Conservation (phyloP, 2,329 filamentous ascomycete genomes). For the Colletotrichum scovillei region DNA sequence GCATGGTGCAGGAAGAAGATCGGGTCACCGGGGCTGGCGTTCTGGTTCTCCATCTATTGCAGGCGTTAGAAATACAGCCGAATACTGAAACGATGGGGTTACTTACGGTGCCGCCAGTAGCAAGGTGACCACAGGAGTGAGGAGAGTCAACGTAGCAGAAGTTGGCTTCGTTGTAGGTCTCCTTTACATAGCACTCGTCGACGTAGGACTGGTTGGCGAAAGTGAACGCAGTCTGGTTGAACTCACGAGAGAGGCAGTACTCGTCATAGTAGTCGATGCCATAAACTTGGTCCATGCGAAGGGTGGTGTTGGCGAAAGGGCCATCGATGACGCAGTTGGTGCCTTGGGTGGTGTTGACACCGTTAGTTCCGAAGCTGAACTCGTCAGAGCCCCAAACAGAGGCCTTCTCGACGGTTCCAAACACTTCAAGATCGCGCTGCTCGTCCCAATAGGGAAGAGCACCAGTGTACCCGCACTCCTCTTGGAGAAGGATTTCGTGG, state of each 20-base stretch:
- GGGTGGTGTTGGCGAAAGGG: conserved; percentile 38
- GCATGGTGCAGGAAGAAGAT: conserved; percentile 28
- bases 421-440: conserved; percentile 39
- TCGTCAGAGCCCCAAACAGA: conserved; percentile 23
- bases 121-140: conserved; percentile 19
- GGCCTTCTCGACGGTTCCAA: conserved; percentile 40
- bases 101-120: conserved; percentile 16
- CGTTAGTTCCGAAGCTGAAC: conserved; percentile 46
- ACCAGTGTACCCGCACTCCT: conserved; percentile 46
- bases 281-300: conserved; percentile 27
- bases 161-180: conserved; percentile 15
- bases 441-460: conserved; percentile 42
- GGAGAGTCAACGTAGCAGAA: conserved; percentile 23
- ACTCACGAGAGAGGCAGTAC: conserved; percentile 18
- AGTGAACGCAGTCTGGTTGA: conserved; percentile 18
- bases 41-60: conserved; percentile 22
- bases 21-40: conserved; percentile 25
- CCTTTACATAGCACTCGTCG: conserved; percentile 10
- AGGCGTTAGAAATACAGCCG: not conserved
- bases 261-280: conserved; percentile 25
- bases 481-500: conserved; percentile 45
- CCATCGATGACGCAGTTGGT: conserved; percentile 39
- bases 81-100: accelerated
- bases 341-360: conserved; percentile 27
- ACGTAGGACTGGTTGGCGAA: conserved; percentile 17